Percentiles rank a stretch among this genome's conserved stretches.
phyloP scores from a whole-genome alignment of 371 early-diverging fungal species.

The Caulochytrium protostelioides region DNA sequence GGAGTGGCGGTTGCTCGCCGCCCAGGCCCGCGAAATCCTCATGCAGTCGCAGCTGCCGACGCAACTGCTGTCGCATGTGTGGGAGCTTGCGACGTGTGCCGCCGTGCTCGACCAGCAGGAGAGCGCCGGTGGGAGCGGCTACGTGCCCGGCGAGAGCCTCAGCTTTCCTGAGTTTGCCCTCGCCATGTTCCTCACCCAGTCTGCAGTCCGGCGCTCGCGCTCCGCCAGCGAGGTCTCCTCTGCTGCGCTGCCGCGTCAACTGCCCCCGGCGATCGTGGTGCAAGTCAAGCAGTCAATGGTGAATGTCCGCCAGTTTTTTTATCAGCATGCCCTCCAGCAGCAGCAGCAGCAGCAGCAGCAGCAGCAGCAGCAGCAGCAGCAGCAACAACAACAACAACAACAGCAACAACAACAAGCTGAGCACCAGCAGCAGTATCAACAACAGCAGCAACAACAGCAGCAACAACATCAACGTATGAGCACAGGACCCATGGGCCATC shows the following conservation, averaged over 20 bases:
- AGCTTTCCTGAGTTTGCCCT: slow-evolving; percentile 31
- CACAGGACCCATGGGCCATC: too few relatives aligned
- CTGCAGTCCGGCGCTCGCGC: too few relatives aligned
- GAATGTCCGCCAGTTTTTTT: too few relatives aligned
- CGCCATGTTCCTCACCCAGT: slow-evolving; percentile 34
- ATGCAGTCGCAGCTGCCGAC: slow-evolving; percentile 59
- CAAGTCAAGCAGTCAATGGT: slow-evolving; percentile 5
- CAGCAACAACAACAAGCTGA: not conserved
- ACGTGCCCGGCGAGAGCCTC: too few relatives aligned
- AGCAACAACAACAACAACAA: not conserved
- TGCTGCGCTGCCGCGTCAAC: slow-evolving; percentile 18
- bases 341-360: not conserved
- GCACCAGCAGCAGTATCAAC: too few relatives aligned
- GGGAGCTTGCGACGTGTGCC: too few relatives aligned
- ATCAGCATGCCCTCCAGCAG: not conserved
- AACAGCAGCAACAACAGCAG: too few relatives aligned
- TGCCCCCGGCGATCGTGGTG: slow-evolving; percentile 13
- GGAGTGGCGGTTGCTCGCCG: too few relatives aligned
- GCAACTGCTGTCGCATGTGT: slow-evolving; percentile 57
- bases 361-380: not conserved
- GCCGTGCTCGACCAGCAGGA: too few relatives aligned
- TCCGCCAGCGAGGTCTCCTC: slow-evolving; percentile 15
- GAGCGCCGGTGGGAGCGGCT: too few relatives aligned
- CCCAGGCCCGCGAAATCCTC: slow-evolving; percentile 67
- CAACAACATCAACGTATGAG: too few relatives aligned